phyloP scores from a whole-genome alignment of 73 alveolate species.

The Diophrys sp. region DNA sequence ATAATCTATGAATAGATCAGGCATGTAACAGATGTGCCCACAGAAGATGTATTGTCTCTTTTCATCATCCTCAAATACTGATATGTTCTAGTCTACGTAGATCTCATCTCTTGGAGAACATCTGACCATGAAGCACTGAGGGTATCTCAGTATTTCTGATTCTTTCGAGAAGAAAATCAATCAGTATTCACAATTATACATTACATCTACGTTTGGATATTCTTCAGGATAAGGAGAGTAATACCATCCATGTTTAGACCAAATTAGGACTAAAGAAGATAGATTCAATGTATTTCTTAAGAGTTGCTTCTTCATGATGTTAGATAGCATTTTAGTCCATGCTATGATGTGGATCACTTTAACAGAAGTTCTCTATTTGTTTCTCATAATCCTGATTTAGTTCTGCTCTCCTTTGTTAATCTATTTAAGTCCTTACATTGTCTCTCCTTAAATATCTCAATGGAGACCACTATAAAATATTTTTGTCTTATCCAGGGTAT shows the following conservation, averaged over 20 bases:
- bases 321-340: conserved; percentile 64
- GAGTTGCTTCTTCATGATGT: conserved; percentile 85
- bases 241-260: conserved; percentile 93
- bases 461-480: conserved; percentile 12
- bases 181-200: conserved; percentile 88
- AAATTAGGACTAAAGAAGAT: conserved; percentile 78
- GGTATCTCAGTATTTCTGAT: conserved; percentile 72
- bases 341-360: conserved; percentile 87
- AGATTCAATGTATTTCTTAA: conserved; percentile 76
- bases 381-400: conserved; percentile 53
- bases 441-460: conserved; percentile 9
- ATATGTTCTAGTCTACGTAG: conserved; percentile 87
- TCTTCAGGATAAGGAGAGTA: conserved; percentile 95
- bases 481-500: conserved; percentile 8
- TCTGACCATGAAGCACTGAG: conserved; percentile 56
- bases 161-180: conserved; percentile 53
- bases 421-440: conserved; percentile 35
- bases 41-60: conserved; percentile 82
- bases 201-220: conserved; percentile 81
- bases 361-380: conserved; percentile 40
- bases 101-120: conserved; percentile 98
- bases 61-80: conserved; percentile 98
- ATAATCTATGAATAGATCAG: conserved; percentile 96
- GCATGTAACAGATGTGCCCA: conserved; percentile 92
- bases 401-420: conserved; percentile 27